Conservation (phyloP, 148 eudicot genomes). For the Diospyros lotus region DNA sequence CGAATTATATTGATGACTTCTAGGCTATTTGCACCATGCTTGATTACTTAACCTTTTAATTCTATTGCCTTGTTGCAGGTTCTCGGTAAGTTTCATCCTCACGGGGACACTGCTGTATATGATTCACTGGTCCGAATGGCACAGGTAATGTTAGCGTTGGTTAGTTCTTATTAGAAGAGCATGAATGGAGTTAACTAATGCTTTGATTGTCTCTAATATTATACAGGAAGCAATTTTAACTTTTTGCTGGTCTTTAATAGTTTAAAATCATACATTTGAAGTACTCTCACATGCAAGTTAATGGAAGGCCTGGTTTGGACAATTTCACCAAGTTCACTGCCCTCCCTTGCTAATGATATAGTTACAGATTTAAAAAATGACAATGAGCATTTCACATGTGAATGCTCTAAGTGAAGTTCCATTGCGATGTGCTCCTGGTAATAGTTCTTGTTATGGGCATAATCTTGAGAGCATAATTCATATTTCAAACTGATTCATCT, state of each 20-base stretch:
- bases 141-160: conserved; percentile 51
- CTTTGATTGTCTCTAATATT: neutral
- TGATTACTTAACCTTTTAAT: conserved; percentile 13
- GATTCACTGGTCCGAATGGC: conserved; percentile 98
- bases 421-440: neutral
- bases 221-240: too few species aligned
- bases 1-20: neutral
- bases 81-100: conserved; percentile 96
- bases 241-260: neutral
- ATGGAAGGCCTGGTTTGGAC: neutral
- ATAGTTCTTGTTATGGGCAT: conserved; percentile 1
- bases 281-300: neutral
- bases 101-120: conserved; percentile 94
- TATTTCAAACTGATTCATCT: conserved; percentile 5
- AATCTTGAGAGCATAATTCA: neutral
- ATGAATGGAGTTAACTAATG: neutral
- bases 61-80: conserved; percentile 43
- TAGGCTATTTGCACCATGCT: neutral
- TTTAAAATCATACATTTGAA: neutral
- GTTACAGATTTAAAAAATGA: neutral
- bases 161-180: neutral
- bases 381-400: neutral
- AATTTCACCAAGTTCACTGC: neutral
- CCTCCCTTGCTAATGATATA: neutral
- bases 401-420: neutral